Evolutionary conservation across 139 green algal species (phyloP).

Genomic region (Auxenochlorella protothecoides): DNA sequence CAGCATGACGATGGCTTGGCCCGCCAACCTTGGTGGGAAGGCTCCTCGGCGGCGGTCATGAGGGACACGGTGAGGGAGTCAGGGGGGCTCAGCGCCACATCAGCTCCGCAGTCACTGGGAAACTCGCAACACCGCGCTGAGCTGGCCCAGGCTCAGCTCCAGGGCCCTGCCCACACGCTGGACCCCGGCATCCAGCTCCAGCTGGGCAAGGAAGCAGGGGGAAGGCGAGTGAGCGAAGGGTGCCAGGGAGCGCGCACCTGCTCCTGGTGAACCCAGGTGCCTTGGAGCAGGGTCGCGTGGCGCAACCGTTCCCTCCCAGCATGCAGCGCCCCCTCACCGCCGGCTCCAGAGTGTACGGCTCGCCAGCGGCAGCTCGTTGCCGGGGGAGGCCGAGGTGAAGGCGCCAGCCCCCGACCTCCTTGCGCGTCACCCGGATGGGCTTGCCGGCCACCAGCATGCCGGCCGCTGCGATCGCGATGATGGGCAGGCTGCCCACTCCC

Average conservation of each 20-base stretch:
- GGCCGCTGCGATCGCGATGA: background rate
- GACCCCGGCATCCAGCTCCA: slow-evolving; percentile 10
- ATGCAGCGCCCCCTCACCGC: background rate
- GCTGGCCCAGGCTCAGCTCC: slow-evolving; percentile 1
- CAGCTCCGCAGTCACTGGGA: background rate
- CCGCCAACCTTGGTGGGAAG: too few relatives aligned
- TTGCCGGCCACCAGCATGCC: slow-evolving; percentile 9
- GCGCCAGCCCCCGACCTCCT: background rate
- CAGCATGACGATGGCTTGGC: too few relatives aligned
- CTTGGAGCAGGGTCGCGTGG: too few relatives aligned
- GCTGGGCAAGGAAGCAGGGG: background rate
- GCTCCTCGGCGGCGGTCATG: too few relatives aligned
- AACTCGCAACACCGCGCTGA: slow-evolving; percentile 8
- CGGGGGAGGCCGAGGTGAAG: background rate
- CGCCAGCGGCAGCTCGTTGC: background rate
- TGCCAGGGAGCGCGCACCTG: background rate
- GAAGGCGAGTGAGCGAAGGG: background rate
- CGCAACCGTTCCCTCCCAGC: background rate
- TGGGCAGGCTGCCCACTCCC: background rate
- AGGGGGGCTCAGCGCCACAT: background rate
- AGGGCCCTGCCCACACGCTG: background rate
- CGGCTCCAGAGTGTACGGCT: background rate
- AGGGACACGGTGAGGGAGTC: background rate
- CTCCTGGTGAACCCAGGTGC: slow-evolving; percentile 1
- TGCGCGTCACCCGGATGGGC: background rate